A percentile compares a stretch with the other conserved stretches of the same genome.
These are phyloP conservation scores for Rhypophila decipiens DNA, from an alignment of 495 filamentous ascomycete genomes.

Conservation along the genomic window DNA sequence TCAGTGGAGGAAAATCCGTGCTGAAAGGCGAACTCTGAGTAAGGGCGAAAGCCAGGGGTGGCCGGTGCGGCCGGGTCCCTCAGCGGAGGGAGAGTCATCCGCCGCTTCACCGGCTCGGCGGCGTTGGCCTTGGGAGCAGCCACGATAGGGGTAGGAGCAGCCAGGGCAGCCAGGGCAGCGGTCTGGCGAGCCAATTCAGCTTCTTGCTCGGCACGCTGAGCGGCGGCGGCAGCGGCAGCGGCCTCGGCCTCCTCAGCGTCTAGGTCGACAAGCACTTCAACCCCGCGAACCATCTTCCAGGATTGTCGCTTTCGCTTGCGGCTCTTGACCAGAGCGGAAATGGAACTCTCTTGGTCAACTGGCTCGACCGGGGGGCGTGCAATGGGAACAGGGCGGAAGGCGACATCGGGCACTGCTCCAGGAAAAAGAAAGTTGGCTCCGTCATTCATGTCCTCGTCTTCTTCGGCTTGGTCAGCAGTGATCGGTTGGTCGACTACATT, in stretches of 20 bases:
- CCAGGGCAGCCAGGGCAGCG: neutral
- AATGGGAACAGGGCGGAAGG: neutral
- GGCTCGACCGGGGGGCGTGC: neutral
- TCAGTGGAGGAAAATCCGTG: slow-evolving; percentile 17
- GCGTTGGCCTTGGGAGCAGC: neutral
- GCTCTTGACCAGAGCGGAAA: slow-evolving; percentile 32
- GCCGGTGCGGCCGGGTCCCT: neutral
- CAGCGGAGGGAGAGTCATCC: too few species aligned
- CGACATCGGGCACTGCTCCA: too few species aligned
- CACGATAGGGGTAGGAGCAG: neutral
- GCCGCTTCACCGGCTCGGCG: too few species aligned
- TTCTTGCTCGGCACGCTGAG: too few species aligned
- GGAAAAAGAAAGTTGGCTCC: too few species aligned
- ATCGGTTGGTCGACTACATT: neutral
- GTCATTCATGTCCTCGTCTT: neutral
- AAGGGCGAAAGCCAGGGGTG: neutral
- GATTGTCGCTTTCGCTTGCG: slow-evolving; percentile 31
- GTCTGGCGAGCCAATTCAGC: neutral
- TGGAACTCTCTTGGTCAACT: slow-evolving; percentile 18
- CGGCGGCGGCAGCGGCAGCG: neutral
- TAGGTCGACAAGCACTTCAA: slow-evolving; percentile 25
- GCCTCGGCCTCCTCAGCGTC: neutral
- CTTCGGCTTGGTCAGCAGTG: neutral
- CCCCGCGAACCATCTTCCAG: slow-evolving; percentile 33
- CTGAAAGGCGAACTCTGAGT: neutral